Percentiles rank a stretch among this genome's conserved stretches.
Evolutionary conservation across 495 filamentous ascomycete genomes (phyloP).

Genomic region (Hapsidospora chrysogenum): DNA sequence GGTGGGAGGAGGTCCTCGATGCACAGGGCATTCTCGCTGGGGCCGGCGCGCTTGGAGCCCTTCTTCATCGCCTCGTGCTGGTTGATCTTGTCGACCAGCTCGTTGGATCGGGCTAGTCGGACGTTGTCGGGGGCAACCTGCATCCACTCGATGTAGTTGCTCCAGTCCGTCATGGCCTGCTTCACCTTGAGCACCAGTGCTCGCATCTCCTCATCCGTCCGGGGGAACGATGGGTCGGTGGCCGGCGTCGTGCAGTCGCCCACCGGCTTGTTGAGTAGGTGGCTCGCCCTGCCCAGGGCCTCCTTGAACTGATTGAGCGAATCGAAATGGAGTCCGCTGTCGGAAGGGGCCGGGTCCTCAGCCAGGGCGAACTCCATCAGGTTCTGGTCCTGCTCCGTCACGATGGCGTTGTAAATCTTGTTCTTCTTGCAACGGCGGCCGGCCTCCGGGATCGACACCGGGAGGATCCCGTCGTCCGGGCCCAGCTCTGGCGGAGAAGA

Average conservation of each 20-base stretch:
- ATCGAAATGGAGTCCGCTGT: background rate
- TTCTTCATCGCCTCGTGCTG: background rate
- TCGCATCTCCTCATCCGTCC: background rate
- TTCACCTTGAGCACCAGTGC: background rate
- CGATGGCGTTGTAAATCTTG: background rate
- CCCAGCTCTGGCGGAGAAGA: no score
- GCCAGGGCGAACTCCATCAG: background rate
- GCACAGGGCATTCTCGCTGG: background rate
- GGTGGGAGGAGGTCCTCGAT: background rate
- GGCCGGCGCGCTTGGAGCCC: background rate
- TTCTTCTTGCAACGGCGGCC: background rate
- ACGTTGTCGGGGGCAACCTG: background rate
- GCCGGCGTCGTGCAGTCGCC: background rate
- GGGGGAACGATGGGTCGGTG: slow-evolving; percentile 1
- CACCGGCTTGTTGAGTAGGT: background rate
- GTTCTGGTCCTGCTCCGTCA: background rate
- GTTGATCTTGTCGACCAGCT: background rate
- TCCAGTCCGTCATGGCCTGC: slow-evolving; percentile 2
- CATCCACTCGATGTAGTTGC: background rate
- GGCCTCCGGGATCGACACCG: background rate
- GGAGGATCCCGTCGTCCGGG: no score
- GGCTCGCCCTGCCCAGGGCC: background rate
- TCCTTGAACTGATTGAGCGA: background rate
- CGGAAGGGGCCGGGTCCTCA: background rate
- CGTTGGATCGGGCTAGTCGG: background rate